Percentiles rank a stretch among this genome's conserved stretches.
Evolutionary conservation across 2,329 filamentous ascomycete genomes (phyloP).

Genomic region (Dothiorella sarmentorum): DNA sequence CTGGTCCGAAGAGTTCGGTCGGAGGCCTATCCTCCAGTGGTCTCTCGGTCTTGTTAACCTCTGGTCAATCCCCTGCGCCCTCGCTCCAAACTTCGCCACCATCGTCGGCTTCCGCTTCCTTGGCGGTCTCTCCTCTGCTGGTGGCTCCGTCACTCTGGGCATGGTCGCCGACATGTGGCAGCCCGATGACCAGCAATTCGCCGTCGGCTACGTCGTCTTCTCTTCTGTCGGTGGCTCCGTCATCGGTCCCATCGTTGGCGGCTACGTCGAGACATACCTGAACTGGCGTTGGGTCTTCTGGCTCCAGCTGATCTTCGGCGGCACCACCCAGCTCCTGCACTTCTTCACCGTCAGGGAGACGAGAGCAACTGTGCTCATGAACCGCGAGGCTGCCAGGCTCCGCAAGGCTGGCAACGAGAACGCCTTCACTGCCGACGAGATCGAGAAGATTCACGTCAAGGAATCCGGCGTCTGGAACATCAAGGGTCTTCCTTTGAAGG

Average conservation of each 20-base stretch:
- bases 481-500: constrained; percentile 40
- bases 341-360: constrained; percentile 72
- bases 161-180: constrained; percentile 62
- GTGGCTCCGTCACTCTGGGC: constrained; percentile 62
- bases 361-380: constrained; percentile 68
- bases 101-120: constrained; percentile 46
- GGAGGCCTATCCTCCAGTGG: constrained; percentile 51
- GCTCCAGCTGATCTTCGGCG: constrained; percentile 78
- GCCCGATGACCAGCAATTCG: constrained; percentile 55
- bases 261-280: constrained; percentile 48
- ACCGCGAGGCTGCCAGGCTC: constrained; percentile 69
- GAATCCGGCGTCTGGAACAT: constrained; percentile 20
- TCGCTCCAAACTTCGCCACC: constrained; percentile 42
- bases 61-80: constrained; percentile 49
- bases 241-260: constrained; percentile 54
- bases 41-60: constrained; percentile 53
- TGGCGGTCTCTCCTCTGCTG: constrained; percentile 60
- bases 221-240: constrained; percentile 56
- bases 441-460: constrained; percentile 36
- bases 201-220: constrained; percentile 58
- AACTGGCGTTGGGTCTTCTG: constrained; percentile 73
- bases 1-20: constrained; percentile 53
- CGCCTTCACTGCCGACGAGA: constrained; percentile 70
- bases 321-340: constrained; percentile 63
- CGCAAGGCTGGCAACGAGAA: constrained; percentile 59